Base-by-base conservation (phyloP, 192 early-diverging fungal species). In the Allomyces arbusculus region DNA sequence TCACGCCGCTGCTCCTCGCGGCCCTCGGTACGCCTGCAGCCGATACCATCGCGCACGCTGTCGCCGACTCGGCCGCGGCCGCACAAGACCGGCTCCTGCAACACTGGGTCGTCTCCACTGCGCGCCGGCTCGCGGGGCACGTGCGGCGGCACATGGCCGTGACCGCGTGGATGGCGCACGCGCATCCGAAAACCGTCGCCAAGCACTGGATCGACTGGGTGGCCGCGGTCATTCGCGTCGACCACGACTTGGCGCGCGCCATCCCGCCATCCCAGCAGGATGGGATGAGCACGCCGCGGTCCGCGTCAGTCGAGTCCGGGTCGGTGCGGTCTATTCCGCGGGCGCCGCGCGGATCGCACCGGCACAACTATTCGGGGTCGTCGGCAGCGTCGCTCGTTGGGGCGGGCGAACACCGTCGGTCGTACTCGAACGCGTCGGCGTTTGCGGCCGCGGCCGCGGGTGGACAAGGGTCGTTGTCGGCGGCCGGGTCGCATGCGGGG, bases 111-210 rank as follows among this genome's bases (percentile, higher is more conserved):
- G 50, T 14, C 50, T 14, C 12, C 2, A n/a, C 20, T 16, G 12
- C 50, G 45, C 26, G 28, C 16, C 65, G 43, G 40, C 44, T 64
- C 40, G 62, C 10, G 7, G 16, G 14, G 3, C 22, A n/a, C 61
- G 68, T 24, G 66, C 65, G 69, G 62, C 62, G 23, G 14, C 64
- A 23, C 69, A 66, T 66, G 62, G 62, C n/a, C n/a, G 40, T 10
- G 62, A 66, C 23, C 61, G n/a, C 10, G 62, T 70, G 25, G 65
- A 66, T 44, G 23, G 20, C n/a, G 45, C 64, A 7, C 20, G n/a
- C 33, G 20, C 64, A 25, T 20, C 63, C 24, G 63, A 45, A 23
- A 64, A 64, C 24, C 9, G 66, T 19, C n/a, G 65, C 55, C 45
- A 11, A 23, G 22, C 58, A 20, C 14, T 63, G 67, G 28, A 44